Evolutionary conservation across 2,329 filamentous ascomycete species (phyloP).

Genomic region (Fusarium albosuccineum): DNA sequence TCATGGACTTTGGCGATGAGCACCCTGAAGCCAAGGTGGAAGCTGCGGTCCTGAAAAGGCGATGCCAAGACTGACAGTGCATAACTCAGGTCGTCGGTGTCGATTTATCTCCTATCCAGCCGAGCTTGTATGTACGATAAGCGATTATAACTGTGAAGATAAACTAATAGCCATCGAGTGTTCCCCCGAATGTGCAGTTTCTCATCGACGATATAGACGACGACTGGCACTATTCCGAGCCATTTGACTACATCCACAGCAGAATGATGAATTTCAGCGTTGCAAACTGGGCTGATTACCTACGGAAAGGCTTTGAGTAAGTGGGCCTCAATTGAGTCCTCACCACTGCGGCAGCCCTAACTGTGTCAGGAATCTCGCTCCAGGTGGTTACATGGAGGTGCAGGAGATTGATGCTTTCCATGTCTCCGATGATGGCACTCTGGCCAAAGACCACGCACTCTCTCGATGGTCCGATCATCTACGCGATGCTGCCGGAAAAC

Average conservation of each 20-base stretch:
- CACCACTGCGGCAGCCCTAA: not conserved
- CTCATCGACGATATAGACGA: constrained; percentile 3
- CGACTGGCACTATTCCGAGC: not conserved
- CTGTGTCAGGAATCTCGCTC: not conserved
- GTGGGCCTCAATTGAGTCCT: not conserved
- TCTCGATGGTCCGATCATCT: not conserved
- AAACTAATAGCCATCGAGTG: not conserved
- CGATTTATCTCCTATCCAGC: constrained; percentile 1
- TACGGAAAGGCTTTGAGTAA: not conserved
- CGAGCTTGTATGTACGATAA: not conserved
- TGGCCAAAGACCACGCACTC: not conserved
- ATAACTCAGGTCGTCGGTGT: not conserved
- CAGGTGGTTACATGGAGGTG: not conserved
- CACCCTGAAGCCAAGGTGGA: not conserved
- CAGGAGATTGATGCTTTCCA: constrained; percentile 5
- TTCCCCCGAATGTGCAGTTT: constrained; percentile 4
- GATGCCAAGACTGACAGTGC: not conserved
- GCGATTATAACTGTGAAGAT: not conserved
- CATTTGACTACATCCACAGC: constrained; percentile 2
- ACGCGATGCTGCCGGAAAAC: not conserved
- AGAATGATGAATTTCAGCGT: constrained; percentile 6
- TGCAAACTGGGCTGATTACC: not conserved
- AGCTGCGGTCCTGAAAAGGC: not conserved
- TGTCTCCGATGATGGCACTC: not conserved
- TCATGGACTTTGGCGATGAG: constrained; percentile 1